Base-by-base conservation (phyloP, 768 basidiomycete species). In the Trametes cingulata region DNA sequence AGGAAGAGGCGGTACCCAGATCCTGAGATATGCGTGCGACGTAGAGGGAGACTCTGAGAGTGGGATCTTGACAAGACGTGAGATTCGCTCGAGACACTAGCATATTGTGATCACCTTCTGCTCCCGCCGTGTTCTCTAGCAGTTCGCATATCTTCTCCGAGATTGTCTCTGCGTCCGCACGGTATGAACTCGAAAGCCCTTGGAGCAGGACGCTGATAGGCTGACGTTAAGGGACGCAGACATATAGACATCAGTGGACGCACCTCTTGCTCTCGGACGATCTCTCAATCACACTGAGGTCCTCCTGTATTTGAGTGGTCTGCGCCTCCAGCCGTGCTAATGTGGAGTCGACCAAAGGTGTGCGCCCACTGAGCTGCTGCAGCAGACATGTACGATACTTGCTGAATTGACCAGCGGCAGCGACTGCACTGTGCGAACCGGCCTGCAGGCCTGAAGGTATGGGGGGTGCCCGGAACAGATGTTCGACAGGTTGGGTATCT, bases 331-430 rank as follows among this genome's bases (percentile, higher is more conserved):
- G 73, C 2, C 74, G 77, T 8, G 70, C 72, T 59, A 93, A 69
- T 13, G 88, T 78, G 20, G 78, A 74, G 58, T 91, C 80, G 25
- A 93, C 72, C 42, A 84, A 71, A 0, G 83, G 77, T 12, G 88
- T 87, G 39, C 90, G 83, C 19, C 86, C 85, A 20, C 79, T 65
- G n/a, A 93, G 74, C 61, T 88, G 88, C 43, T 80, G 81, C 56
- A 79, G 84, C 36, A 94, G 68, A 3, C 81, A 72, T n/a, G 73
- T 64, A 63, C 82, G 84, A 68, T 90, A 92, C 66, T 78, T 82
- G 42, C 80, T 79, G 67, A 92, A 86, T 1, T 83, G 75, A 17
- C 75, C 71, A 58, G 82, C 76, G 27, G 73, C 64, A 3, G 59
- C 36, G 3, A 39, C 19, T 15, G 72, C 72, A 57, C 72, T 68